Base-by-base conservation (phyloP, 495 filamentous ascomycete genomes). In the Penicillium odoratum region DNA sequence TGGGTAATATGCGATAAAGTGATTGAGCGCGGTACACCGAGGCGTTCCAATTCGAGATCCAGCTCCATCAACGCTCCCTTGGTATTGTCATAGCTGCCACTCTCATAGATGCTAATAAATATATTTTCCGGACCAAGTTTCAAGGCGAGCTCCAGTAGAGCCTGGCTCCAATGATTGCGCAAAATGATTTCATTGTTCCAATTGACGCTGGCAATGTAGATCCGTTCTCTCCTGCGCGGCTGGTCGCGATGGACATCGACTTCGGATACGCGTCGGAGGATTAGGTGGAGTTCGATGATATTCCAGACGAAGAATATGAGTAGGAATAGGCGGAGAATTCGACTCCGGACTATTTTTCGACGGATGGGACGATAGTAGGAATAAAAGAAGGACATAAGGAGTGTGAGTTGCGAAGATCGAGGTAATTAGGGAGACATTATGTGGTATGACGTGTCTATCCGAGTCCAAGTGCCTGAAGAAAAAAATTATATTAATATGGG, bases 121-220 rank as follows among this genome's bases (percentile, higher is more conserved):
- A 90, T 78, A 62, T 92, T 91, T n/a, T 79, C 75, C 0, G 82
- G 60, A 0, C 88, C 89, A 1, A 90, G 72, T 15, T 77, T 61
- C 30, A 74, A 63, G 25, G 81, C 77, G 36, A 92, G 74, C 1
- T 80, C 72, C 2, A 88, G 16, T 6, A 91, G 70, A 2, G 81
- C 84, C 28, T 73, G 62, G 65, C 78, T 88, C 88, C 87, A 91
- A 58, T 83, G 75, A 9, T 69, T 75, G 4, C 83, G 77, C 9
- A 92, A 74, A 30, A 90, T 79, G 18, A 63, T 47, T 53, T 84
- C 88, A 60, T 84, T 87, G 70, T 90, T 91, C 84, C 88, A 90
- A 60, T 88, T 86, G 52, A 84, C 72, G 61, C 81, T 83, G 3
- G 87, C 82, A 51, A 91, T 87, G 71, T 78, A 91, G 51, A 91